Conservation (phyloP, 2,329 filamentous ascomycete genomes). For the Penicillium sp. region DNA sequence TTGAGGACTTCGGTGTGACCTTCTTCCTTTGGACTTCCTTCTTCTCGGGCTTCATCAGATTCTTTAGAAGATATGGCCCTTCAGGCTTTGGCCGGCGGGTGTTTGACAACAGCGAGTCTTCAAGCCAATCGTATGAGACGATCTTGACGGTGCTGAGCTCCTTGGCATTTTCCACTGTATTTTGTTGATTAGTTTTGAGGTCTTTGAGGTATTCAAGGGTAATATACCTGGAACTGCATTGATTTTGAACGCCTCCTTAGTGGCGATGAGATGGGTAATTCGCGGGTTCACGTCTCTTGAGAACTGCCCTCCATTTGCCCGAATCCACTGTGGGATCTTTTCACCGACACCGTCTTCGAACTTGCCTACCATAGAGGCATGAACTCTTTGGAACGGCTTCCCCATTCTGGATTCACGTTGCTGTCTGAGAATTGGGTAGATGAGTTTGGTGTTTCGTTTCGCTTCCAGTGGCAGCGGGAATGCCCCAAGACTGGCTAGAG, state of each 20-base stretch:
- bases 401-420: constrained; percentile 33
- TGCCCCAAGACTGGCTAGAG: background rate
- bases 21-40: constrained; percentile 5
- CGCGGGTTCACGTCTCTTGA: constrained; percentile 50
- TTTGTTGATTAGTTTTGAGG: constrained; percentile 19
- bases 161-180: constrained; percentile 44
- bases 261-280: constrained; percentile 73
- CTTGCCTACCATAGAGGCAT: constrained; percentile 60
- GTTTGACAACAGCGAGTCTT: constrained; percentile 44
- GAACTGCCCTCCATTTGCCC: constrained; percentile 61
- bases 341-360: constrained; percentile 52
- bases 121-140: constrained; percentile 50
- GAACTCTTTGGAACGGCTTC: constrained; percentile 52
- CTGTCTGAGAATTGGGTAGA: background rate
- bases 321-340: constrained; percentile 67
- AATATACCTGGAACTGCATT: constrained; percentile 43
- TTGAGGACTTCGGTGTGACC: background rate
- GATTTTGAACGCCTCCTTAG: constrained; percentile 60
- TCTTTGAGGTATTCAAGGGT: too few relatives aligned
- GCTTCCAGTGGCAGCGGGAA: background rate
- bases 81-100: constrained; percentile 36
- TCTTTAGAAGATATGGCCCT: constrained; percentile 40
- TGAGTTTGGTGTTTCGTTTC: background rate
- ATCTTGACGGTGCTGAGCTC: constrained; percentile 42
- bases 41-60: constrained; percentile 34